A percentile compares a stretch with the other conserved stretches of the same genome.
Evolutionary conservation across 2,329 filamentous ascomycete species (phyloP).

Genomic region (Elsinoe australis): DNA sequence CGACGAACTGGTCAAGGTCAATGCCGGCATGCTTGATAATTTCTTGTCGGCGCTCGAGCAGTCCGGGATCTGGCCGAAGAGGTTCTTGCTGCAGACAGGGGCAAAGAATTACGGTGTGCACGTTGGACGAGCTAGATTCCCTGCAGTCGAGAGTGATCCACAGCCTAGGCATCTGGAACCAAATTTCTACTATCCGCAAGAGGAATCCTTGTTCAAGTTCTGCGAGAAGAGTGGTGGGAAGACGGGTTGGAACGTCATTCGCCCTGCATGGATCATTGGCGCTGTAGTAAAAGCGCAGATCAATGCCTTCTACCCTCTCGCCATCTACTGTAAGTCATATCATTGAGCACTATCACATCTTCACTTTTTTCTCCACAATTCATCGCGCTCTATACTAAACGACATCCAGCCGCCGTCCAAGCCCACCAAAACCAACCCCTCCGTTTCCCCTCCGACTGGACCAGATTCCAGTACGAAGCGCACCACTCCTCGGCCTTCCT

Average conservation of each 20-base stretch:
- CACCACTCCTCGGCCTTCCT: conserved; percentile 34
- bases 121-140: conserved; percentile 38
- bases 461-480: conserved; percentile 36
- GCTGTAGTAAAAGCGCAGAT: conserved; percentile 44
- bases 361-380: neutral
- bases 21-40: conserved; percentile 44
- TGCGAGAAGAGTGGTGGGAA: conserved; percentile 31
- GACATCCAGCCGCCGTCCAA: conserved; percentile 35
- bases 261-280: conserved; percentile 44
- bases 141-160: conserved; percentile 41
- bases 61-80: conserved; percentile 38
- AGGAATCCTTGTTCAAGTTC: conserved; percentile 42
- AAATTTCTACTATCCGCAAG: conserved; percentile 51
- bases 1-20: conserved; percentile 44
- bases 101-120: conserved; percentile 48
- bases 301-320: conserved; percentile 44
- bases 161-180: conserved; percentile 37
- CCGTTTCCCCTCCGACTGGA: conserved; percentile 42
- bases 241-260: conserved; percentile 41
- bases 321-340: conserved; percentile 35
- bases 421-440: conserved; percentile 37
- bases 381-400: neutral
- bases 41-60: conserved; percentile 41
- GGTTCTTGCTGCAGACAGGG: conserved; percentile 46
- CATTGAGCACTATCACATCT: neutral